Evolutionary conservation across 768 basidiomycete species (phyloP), one percentile per base, ranked within the genome.

Genomic region (Suillus brevipes): DNA sequence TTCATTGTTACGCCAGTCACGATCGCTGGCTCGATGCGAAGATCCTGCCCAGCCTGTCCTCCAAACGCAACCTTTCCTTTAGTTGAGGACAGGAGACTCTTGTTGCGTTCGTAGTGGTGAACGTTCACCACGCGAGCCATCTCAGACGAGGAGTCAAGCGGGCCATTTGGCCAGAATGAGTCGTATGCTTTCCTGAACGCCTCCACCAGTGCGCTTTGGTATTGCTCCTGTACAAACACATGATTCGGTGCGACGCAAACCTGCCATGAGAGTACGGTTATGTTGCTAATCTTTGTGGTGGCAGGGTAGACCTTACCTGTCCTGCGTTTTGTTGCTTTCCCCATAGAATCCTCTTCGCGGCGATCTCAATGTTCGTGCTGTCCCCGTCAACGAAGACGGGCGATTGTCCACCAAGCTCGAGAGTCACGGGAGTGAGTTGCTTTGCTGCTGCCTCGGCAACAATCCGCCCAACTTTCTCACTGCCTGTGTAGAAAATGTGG

Each of bases 241-340:
- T 82, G 81, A 72, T 83, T 78, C 0, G 79, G 78, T 16, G 71
- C 65, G 18, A 77, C 71, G 62, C 78, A 78, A 50, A 78, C 69
- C 75, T 77, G 28, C 16, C 18, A 61, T 25, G 14, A 31, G 12
- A 13, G 20, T 25, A 49, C 36, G 10, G 31, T 42, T 37, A 50
- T 42, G n/a, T 62, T 25, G 49, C 3, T 20, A n/a, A 10, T 13
- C 14, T 20, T 16, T 7, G 8, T 13, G 42, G 9, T 52, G 18
- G 36, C 20, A 14, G n/a, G 45, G 16, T 8, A 20, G 23, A 7
- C 52, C 72, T 43, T 49, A 80, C 82, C 79, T 89, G 88, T 2
- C 89, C 89, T n/a, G 83, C 78, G 68, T 90, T 90, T 61, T 76
- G 77, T 5, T 75, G 73, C 72, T 89, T 89, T 0, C 85, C 88